Conservation (phyloP, 1,284 basidiomycete genomes). For the Austropuccinia psidii region DNA sequence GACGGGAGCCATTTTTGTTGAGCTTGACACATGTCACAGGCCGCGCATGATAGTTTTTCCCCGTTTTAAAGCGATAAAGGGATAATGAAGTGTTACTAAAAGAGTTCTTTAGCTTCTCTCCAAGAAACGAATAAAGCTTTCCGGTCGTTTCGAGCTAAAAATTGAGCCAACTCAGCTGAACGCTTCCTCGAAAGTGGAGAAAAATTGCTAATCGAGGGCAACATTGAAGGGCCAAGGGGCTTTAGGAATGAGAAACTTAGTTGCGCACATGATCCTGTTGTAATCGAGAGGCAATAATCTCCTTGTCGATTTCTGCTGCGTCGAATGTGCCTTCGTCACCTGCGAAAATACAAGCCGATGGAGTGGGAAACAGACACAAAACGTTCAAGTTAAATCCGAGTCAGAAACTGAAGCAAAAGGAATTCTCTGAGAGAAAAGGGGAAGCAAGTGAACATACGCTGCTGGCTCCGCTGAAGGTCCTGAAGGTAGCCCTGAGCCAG, state of each 20-base stretch:
- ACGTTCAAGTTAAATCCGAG: not conserved
- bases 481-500: constrained; percentile 85
- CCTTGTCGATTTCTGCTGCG: constrained; percentile 28
- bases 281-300: constrained; percentile 28
- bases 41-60: constrained; percentile 22
- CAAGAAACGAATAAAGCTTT: constrained; percentile 46
- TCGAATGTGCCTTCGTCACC: constrained; percentile 30
- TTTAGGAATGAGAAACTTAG: not conserved
- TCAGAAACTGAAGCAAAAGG: not conserved
- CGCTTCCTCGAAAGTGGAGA: not conserved
- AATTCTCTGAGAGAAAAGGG: not conserved
- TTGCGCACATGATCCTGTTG: constrained; percentile 24
- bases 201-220: not conserved
- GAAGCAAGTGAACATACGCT: constrained; percentile 51
- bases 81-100: not conserved
- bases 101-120: constrained; percentile 17
- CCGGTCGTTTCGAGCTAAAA: constrained; percentile 48
- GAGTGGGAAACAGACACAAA: not conserved
- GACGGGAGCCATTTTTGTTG: constrained; percentile 4
- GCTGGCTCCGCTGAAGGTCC: constrained; percentile 66
- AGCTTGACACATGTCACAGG: constrained; percentile 18
- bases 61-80: constrained; percentile 1
- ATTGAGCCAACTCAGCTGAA: no score
- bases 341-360: not conserved
- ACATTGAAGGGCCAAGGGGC: no score